Base-by-base conservation (phyloP, 2,329 filamentous ascomycete species). In the Cordyceps cicadae region DNA sequence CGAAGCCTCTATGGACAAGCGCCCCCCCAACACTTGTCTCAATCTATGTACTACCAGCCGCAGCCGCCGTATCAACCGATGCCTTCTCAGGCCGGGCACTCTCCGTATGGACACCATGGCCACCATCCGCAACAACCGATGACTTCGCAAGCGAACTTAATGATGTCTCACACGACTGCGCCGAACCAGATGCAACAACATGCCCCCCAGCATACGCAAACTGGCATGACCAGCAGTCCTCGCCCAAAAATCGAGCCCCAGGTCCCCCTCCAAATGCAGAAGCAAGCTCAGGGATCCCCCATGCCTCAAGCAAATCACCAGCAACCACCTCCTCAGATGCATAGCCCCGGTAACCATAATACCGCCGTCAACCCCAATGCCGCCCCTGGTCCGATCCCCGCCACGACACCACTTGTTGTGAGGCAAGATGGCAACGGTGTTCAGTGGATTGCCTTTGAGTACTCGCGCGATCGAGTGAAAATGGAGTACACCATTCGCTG, bases 401-500 rank as follows among this genome's bases (percentile, higher is more conserved):
- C 94, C 0, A 99, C 94, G 3, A 97, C 94, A 0, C 94, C 94
- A 0, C 79, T 97, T 9, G 92, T 97, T 9, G 93, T 97, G 26
- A 82, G 92, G 66, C 93, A 97, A 74, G 94, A 97, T 69, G 89
- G 90, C 70, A 97, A 96, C 66, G 94, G 94, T 9, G 93, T 97
- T 7, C 94, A 97, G 74, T 97, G 94, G 94, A 97, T 97, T 69
- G 92, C 92, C 0, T 99, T 97, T 64, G 94, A 99, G 74, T 99
- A 99, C 73, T 97, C 93, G 12, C 86, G 93, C 63, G 93, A 99
- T 71, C 84, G 93, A 51, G 92, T 97, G 66, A 99, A 99, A 84
- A 96, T 97, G 92, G 92, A 97, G 75, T 99, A 99, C 76, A 97
- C 92, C 1, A 99, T 99, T 69, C 88, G 94, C 57, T 97, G 94